Percentiles rank a stretch among this genome's conserved stretches.
These are phyloP conservation scores for Candolleomyces eurysporus DNA, from an alignment of 768 basidiomycete genomes.

Conservation along the genomic window DNA sequence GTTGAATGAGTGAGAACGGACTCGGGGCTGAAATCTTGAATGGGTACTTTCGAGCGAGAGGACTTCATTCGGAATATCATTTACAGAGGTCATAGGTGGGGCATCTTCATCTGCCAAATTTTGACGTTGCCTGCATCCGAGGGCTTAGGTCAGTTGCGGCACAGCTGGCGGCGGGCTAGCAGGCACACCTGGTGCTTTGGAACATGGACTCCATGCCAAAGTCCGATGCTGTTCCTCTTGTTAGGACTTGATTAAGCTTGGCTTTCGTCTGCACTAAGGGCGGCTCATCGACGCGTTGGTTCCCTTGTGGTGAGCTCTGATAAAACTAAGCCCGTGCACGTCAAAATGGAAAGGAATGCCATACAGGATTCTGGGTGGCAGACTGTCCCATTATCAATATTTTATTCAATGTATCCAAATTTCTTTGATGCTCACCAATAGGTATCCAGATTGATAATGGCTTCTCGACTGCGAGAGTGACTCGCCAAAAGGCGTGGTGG, in stretches of 20 bases:
- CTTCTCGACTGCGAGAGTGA: constrained; percentile 69
- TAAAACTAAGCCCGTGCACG: constrained; percentile 6
- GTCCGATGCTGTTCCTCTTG: constrained; percentile 62
- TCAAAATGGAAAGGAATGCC: constrained; percentile 7
- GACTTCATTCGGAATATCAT: constrained; percentile 68
- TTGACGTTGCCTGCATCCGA: constrained; percentile 50
- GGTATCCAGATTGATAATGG: constrained; percentile 79
- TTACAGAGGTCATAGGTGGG: constrained; percentile 71
- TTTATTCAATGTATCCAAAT: neutral
- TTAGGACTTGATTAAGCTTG: constrained; percentile 69
- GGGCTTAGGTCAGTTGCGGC: neutral
- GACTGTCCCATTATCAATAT: constrained; percentile 37
- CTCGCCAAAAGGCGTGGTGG: constrained; percentile 57
- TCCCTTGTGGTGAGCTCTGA: constrained; percentile 50
- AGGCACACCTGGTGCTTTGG: constrained; percentile 58
- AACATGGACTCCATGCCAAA: constrained; percentile 89
- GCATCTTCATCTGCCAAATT: constrained; percentile 74
- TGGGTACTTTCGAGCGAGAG: constrained; percentile 37
- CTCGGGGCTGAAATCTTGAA: constrained; percentile 44
- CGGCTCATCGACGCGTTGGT: constrained; percentile 67
- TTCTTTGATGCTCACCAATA: constrained; percentile 54
- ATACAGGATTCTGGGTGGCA: constrained; percentile 59
- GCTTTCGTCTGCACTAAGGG: constrained; percentile 80
- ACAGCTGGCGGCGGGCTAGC: constrained; percentile 10
- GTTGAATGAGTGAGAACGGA: constrained; percentile 19